Percentiles rank a stretch among this genome's conserved stretches.
phyloP scores from a whole-genome alignment of 805 yeast genomes.

The Saccharomycopsis olivae region DNA sequence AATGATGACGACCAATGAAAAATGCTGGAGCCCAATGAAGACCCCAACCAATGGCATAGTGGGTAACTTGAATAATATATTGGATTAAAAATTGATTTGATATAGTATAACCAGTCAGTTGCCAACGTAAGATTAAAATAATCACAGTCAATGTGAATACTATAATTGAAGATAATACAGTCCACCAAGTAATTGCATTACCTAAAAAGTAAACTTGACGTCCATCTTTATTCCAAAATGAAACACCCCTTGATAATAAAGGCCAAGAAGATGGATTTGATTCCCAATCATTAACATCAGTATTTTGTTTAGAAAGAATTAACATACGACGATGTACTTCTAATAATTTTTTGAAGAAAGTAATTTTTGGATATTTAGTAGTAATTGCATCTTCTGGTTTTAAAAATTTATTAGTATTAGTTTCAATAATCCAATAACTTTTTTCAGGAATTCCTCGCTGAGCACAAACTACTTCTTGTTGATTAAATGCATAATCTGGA shows the following conservation, averaged over 20 bases:
- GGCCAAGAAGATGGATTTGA: constrained; percentile 88
- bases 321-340: constrained; percentile 73
- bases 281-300: constrained; percentile 33
- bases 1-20: constrained; percentile 79
- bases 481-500: constrained; percentile 78
- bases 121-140: constrained; percentile 59
- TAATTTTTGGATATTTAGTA: constrained; percentile 68
- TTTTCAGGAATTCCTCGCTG: constrained; percentile 50
- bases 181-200: constrained; percentile 69
- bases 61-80: constrained; percentile 51
- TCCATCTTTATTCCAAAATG: constrained; percentile 64
- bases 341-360: constrained; percentile 64
- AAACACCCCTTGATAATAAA: constrained; percentile 58
- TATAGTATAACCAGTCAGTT: constrained; percentile 50
- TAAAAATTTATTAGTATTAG: constrained; percentile 44
- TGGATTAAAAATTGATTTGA: constrained; percentile 41
- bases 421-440: constrained; percentile 83
- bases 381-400: constrained; percentile 49
- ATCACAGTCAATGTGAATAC: constrained; percentile 37
- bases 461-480: constrained; percentile 79
- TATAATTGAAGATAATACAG: constrained; percentile 49
- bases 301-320: constrained; percentile 28
- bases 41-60: constrained; percentile 78
- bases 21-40: constrained; percentile 66
- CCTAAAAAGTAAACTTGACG: constrained; percentile 51